Evolutionary conservation across 495 filamentous ascomycete species (phyloP).

Genomic region (Chaetomium cochliodes): DNA sequence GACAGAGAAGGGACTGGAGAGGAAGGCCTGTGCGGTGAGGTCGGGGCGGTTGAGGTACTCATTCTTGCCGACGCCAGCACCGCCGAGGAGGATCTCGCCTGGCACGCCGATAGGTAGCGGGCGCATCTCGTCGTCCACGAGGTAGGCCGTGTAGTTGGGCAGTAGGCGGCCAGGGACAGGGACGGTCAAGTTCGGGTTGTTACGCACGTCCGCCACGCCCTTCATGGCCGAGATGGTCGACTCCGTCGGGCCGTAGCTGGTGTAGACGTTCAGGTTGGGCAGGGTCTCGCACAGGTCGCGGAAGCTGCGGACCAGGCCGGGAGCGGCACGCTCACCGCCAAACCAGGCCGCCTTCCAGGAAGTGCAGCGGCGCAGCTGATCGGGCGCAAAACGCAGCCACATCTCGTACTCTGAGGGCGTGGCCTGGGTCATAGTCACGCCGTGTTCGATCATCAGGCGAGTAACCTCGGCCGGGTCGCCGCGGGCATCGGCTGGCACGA

Average conservation of each 20-base stretch:
- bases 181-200: neutral
- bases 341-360: conserved; percentile 32
- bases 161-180: conserved; percentile 18
- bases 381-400: conserved; percentile 27
- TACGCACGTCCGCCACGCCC: neutral
- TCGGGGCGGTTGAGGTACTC: conserved; percentile 32
- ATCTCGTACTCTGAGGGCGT: conserved; percentile 33
- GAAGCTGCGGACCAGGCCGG: conserved; percentile 23
- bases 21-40: neutral
- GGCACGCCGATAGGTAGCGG: conserved; percentile 40
- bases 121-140: conserved; percentile 44
- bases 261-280: conserved; percentile 25
- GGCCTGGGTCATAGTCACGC: conserved; percentile 31
- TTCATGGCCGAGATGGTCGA: conserved; percentile 13
- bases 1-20: neutral
- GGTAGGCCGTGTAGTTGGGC: conserved; percentile 42
- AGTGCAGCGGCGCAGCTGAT: neutral
- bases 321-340: conserved; percentile 30
- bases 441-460: conserved; percentile 22
- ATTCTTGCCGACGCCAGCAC: conserved; percentile 35
- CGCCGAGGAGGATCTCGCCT: conserved; percentile 44
- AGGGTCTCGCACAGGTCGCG: conserved; percentile 11
- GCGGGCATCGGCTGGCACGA: conserved; percentile 26
- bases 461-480: conserved; percentile 31
- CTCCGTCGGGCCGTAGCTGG: conserved; percentile 41